Evolutionary conservation across 73 alveolate species (phyloP).

Genomic region (Stentor coeruleus): DNA sequence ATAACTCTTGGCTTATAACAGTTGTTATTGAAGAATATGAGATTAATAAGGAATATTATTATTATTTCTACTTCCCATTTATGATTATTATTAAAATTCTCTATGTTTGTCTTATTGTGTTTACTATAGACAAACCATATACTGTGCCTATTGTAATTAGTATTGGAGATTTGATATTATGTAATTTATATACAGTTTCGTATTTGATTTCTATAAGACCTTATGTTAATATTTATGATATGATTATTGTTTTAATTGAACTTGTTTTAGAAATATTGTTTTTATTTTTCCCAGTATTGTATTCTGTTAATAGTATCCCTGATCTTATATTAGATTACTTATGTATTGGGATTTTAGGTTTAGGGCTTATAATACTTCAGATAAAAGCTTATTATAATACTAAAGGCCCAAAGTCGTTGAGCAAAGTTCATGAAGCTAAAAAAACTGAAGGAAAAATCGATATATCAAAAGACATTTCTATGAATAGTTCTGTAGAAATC

Average conservation of each 20-base stretch:
- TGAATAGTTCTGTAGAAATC: too few species aligned
- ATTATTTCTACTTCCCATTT: background rate
- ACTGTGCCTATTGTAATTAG: background rate
- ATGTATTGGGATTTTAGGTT: too few species aligned
- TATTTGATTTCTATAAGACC: background rate
- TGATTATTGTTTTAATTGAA: background rate
- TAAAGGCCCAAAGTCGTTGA: too few species aligned
- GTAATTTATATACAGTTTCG: background rate
- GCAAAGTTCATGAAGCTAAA: too few species aligned
- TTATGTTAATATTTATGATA: too few species aligned
- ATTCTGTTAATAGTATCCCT: background rate
- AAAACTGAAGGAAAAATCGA: too few species aligned
- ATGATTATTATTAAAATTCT: background rate
- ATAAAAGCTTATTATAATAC: too few species aligned
- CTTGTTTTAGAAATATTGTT: background rate
- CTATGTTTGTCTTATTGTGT: background rate
- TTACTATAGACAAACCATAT: background rate
- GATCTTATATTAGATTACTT: background rate
- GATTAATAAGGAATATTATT: background rate
- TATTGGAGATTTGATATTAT: background rate
- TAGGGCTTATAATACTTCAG: too few species aligned
- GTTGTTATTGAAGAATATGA: background rate
- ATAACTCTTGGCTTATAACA: background rate
- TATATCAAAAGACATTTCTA: too few species aligned
- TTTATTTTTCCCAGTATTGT: background rate